phyloP scores from a whole-genome alignment of 352 stramenopile species.

The Globisporangium splendens region DNA sequence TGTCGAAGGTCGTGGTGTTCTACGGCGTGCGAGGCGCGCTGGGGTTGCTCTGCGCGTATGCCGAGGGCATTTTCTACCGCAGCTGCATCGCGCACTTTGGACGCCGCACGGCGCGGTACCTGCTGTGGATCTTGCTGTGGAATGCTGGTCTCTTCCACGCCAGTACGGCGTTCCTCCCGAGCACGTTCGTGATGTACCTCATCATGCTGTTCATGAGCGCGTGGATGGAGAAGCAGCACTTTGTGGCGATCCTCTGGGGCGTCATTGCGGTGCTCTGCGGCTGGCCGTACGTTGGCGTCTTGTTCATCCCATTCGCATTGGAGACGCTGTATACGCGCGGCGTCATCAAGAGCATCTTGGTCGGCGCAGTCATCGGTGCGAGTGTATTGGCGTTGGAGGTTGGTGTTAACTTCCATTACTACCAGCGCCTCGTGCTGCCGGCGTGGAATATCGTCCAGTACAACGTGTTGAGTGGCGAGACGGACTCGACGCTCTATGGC shows the following conservation, averaged over 20 bases:
- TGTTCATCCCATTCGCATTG: slow-evolving; percentile 94
- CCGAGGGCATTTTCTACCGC: slow-evolving; percentile 86
- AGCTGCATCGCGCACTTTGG: slow-evolving; percentile 64
- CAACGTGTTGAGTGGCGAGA: slow-evolving; percentile 89
- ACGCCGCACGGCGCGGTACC: slow-evolving; percentile 49
- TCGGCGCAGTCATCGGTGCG: slow-evolving; percentile 57
- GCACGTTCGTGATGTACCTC: slow-evolving; percentile 86
- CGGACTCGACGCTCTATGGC: slow-evolving; percentile 97
- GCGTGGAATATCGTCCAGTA: slow-evolving; percentile 95
- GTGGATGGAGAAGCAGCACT: slow-evolving; percentile 81
- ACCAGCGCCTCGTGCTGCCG: slow-evolving; percentile 72
- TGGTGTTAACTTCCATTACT: slow-evolving; percentile 79
- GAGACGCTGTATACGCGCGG: slow-evolving; percentile 60
- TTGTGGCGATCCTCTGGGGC: slow-evolving; percentile 76
- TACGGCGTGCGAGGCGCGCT: slow-evolving; percentile 85
- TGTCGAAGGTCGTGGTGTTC: slow-evolving; percentile 87
- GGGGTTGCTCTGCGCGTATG: slow-evolving; percentile 68
- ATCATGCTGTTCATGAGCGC: slow-evolving; percentile 70
- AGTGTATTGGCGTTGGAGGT: slow-evolving; percentile 78
- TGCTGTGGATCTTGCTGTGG: slow-evolving; percentile 76
- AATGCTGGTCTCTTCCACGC: slow-evolving; percentile 93
- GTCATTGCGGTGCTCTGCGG: slow-evolving; percentile 91
- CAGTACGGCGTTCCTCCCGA: slow-evolving; percentile 91
- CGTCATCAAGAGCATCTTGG: slow-evolving; percentile 45
- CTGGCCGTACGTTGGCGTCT: slow-evolving; percentile 96